Percentiles rank a stretch among this genome's conserved stretches.
Conservation (phyloP, 164 flowering plant species). For the Tetracentron sinense region DNA sequence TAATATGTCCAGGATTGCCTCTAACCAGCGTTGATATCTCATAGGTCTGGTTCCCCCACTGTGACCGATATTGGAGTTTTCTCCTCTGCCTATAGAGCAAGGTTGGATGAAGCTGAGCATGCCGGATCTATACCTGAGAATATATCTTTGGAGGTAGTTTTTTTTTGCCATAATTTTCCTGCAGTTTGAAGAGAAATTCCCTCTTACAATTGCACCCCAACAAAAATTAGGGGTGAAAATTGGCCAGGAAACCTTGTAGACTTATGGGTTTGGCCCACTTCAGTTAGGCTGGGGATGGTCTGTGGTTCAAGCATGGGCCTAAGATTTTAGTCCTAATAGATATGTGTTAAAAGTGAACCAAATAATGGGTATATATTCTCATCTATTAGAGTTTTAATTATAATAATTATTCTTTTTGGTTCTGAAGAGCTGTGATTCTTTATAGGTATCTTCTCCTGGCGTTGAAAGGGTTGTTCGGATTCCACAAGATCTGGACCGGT, state of each 20-base stretch:
- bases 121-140: constrained; percentile 59
- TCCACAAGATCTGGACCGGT: constrained; percentile 77
- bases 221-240: neutral
- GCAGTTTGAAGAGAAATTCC: too few species aligned
- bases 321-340: too few species aligned
- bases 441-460: constrained; percentile 92
- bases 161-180: neutral
- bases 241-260: neutral
- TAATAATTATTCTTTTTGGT: neutral
- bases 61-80: constrained; percentile 80
- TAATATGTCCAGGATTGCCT: neutral
- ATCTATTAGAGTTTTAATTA: neutral
- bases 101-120: constrained; percentile 66
- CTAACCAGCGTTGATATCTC: constrained; percentile 6
- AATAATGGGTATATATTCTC: neutral
- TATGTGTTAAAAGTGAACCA: too few species aligned
- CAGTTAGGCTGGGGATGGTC: neutral
- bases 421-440: constrained; percentile 5
- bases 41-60: constrained; percentile 93
- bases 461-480: constrained; percentile 72
- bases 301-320: neutral
- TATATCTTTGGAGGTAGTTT: constrained; percentile 63
- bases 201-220: neutral
- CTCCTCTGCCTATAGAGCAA: constrained; percentile 50
- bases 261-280: neutral